Evolutionary conservation across 208 protist species (phyloP), one percentile per base, ranked within the genome.

Genomic region (Herpetomonas samuelpessoai): DNA sequence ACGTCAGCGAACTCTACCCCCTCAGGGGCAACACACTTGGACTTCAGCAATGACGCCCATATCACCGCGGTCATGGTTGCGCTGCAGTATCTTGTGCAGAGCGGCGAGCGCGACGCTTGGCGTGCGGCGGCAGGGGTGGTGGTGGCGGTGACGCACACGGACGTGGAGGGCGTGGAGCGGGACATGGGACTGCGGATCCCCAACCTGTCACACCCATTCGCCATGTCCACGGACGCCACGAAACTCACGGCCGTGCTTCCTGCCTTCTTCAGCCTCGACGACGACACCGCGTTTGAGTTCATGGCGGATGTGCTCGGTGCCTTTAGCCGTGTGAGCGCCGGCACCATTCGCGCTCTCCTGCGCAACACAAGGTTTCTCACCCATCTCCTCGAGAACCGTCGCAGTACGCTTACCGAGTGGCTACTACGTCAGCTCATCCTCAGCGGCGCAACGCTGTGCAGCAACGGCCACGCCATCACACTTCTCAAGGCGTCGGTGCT

Each of bases 301-400:
- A 77, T 86, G 67, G 49, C 59, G 1, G n/a, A 9, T 1, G 55
- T 86, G 0, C 50, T 87, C 6, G 25, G 64, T 2, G 18, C 27
- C 1, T 62, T 76, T 22, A 26, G 46, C 7, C 54, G 30, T 16
- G 1, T 91, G 3, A 51, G 56, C 30, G 25, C 22, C 1, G 29
- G 46, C 0, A 50, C 47, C 22, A 68, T 71, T 10, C 74, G 68
- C 57, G 57, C 65, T 0, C 68, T 87, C 25, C 63, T 78, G 22
- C 80, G 77, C 57, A 91, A 87, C 70, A 69, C 75, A 24, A 56
- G 67, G 9, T 84, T 91, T 28, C 50, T 91, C 19, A 35, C 50
- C 1, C 41, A 65, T 30, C 19, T 86, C 9, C 69, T 87, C 38
- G 65, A 53, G 28, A 26, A 46, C 0, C 16, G n/a, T 7, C 47